phyloP scores from a whole-genome alignment of 768 basidiomycete genomes.

The Lactarius quietus region DNA sequence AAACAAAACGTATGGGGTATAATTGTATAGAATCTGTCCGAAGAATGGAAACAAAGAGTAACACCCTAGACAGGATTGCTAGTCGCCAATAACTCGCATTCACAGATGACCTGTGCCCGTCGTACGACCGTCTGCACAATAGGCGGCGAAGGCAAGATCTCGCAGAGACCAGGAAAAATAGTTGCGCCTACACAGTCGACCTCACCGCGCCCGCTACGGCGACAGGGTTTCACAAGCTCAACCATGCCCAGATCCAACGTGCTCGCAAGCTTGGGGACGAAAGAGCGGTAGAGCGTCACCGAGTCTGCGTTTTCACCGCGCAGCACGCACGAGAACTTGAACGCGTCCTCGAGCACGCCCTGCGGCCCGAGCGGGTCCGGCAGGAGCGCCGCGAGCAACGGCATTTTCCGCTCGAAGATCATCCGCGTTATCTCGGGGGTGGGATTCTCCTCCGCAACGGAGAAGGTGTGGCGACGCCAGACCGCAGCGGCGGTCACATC shows the following conservation, averaged over 20 bases:
- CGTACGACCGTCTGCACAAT: constrained; percentile 66
- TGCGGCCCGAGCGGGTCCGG: constrained; percentile 38
- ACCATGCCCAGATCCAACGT: constrained; percentile 70
- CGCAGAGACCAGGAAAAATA: constrained; percentile 84
- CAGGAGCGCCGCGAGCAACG: constrained; percentile 56
- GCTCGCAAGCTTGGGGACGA: constrained; percentile 78
- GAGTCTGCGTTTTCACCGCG: constrained; percentile 51
- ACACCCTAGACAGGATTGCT: constrained; percentile 1
- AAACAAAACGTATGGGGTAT: background rate
- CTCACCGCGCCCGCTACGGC: constrained; percentile 70
- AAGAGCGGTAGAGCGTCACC: constrained; percentile 82
- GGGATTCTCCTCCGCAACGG: constrained; percentile 75
- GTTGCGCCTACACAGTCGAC: constrained; percentile 75
- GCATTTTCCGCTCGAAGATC: constrained; percentile 73
- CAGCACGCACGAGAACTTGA: constrained; percentile 83
- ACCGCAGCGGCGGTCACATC: constrained; percentile 84
- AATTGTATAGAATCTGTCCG: background rate
- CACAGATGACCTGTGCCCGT: constrained; percentile 82
- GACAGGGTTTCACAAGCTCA: constrained; percentile 79
- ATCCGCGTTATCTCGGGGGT: constrained; percentile 62
- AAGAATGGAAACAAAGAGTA: background rate
- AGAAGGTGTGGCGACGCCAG: constrained; percentile 88
- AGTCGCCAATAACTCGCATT: constrained; percentile 56
- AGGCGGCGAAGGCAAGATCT: constrained; percentile 51
- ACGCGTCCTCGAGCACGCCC: constrained; percentile 66